Conservation (phyloP, 352 stramenopile species). For the Aphanomyces cochlioides region DNA sequence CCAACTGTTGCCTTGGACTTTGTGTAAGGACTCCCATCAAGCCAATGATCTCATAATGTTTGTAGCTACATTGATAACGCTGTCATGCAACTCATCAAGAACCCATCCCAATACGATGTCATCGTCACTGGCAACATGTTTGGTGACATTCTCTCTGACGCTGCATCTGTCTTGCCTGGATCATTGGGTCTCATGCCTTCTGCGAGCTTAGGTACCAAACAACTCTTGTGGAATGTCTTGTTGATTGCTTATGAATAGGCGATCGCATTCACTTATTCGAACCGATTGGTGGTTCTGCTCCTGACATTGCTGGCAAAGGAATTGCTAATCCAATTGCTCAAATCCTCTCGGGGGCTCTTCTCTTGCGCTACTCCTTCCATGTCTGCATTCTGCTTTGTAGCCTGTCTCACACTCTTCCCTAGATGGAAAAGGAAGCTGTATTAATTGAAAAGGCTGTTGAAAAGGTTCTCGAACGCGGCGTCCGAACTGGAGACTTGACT, state of each 20-base stretch:
- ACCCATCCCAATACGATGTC: constrained; percentile 98
- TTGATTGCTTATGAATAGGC: constrained; percentile 31
- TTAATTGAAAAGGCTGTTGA: constrained; percentile 81
- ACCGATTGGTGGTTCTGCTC: constrained; percentile 97
- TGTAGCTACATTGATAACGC: constrained; percentile 95
- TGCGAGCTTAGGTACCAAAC: constrained; percentile 84
- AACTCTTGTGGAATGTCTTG: too few relatives aligned
- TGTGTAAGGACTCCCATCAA: constrained; percentile 65
- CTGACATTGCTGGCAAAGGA: constrained; percentile 96
- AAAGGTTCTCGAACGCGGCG: constrained; percentile 72
- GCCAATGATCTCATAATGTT: constrained; percentile 16
- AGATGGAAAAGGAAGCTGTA: constrained; percentile 72
- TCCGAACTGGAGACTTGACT: constrained; percentile 84
- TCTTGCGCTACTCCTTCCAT: constrained; percentile 92
- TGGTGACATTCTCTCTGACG: constrained; percentile 98
- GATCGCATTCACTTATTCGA: constrained; percentile 94
- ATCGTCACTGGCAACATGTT: constrained; percentile 99
- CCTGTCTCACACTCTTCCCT: constrained; percentile 1
- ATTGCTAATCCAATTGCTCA: constrained; percentile 97
- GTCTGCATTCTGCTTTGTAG: neutral
- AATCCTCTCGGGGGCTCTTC: constrained; percentile 96
- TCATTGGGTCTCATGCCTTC: constrained; percentile 98
- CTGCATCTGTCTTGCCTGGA: constrained; percentile 96
- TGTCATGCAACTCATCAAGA: constrained; percentile 98
- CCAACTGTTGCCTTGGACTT: constrained; percentile 93